Base-by-base conservation (phyloP, 306 rosid species). In the Glycine soja region DNA sequence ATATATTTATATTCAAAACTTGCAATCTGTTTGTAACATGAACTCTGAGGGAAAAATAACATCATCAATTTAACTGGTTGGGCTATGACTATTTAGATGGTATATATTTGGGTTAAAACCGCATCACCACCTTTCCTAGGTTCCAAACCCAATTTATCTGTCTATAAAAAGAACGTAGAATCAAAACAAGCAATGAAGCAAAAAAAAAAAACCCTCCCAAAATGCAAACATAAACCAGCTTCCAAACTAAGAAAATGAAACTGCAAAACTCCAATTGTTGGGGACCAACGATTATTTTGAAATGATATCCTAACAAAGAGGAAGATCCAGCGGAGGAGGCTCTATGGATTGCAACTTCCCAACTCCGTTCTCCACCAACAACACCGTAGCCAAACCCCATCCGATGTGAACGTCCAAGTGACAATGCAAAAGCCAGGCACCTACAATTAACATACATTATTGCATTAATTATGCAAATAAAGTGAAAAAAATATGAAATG, bases 331-430 rank as follows among this genome's bases (percentile, higher is more conserved):
- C 2, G 98, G 99, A 43, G 98, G 94, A 30, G 90, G 50, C 85
- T 93, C 90, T 34, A 95, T 70, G 30, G 91, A 80, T 74, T 95
- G 97, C 83, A 90, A 75, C 80, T 80, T 54, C 18, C 98, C 98
- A 3, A 89, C 62, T 63, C 98, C 99, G 12, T 93, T 87, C 11
- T 93, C 99, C 5, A 93, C 99, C 77, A 95, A 70, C 54, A 95
- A 79, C 61, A 93, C 88, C 88, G 94, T 93, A n/a, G 98, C 98
- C 88, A 95, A 85, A 8, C 99, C 99, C 99, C 99, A 95, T 3
- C 58, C 65, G 43, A 93, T 93, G 64, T 95, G 99, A 77, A 88
- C 99, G 77, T 95, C 99, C 88, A 95, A 90, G 88, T 95, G 99
- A 87, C 98, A 95, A 51, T 93, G 99, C 97, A 93, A 62, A 57